Base-by-base conservation (phyloP, 2,329 filamentous ascomycete species). In the Pyrenophora tritici-repentis region DNA sequence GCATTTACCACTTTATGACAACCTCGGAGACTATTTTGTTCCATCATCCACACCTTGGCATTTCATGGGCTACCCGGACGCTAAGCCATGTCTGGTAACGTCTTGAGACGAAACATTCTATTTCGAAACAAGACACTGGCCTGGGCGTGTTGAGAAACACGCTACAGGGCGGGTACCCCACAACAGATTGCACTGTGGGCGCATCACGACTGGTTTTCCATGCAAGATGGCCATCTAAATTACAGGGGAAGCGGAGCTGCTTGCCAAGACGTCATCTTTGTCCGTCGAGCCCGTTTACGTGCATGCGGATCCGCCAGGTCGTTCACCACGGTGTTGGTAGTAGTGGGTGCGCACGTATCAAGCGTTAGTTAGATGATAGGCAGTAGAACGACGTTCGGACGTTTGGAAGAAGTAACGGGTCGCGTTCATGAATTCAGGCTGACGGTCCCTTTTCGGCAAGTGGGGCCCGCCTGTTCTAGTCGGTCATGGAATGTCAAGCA, bases 61-160 rank as follows among this genome's bases (percentile, higher is more conserved):
- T 29, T 10, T 12, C 26, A 29, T 29, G 7, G 9, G 26, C 10
- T 9, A 10, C 2, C 9, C 6, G 3, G 9, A 13, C 2, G 26
- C 26, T 29, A 29, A 12, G 10, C 26, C 26, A 12, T 13, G 5
- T 29, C 9, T 10, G 26, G 32, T 35, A 20, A 29, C 3, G 31
- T 24, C 34, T 39, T 36, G 35, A 26, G 20, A 39, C 32, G 13
- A 37, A 29, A 29, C 41, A 29, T 10, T 22, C 22, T 16, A 6
- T 13, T 22, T 18, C 44, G 47, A 46, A 50, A 41, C 42, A 36
- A 50, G 42, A 22, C 36, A 46, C 16, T 20, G 18, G 5, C 18
- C 18, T 20, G 16, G 14, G 47, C 32, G 32, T 20, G n/a, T 14
- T 16, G 8, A 20, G 42, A 40, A 50, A 46, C 42, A 46, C 42